Percentiles rank a stretch among this genome's conserved stretches.
These are phyloP conservation scores for Phlebiopsis flavidoalba DNA, from an alignment of 768 basidiomycete species.

Conservation along the genomic window DNA sequence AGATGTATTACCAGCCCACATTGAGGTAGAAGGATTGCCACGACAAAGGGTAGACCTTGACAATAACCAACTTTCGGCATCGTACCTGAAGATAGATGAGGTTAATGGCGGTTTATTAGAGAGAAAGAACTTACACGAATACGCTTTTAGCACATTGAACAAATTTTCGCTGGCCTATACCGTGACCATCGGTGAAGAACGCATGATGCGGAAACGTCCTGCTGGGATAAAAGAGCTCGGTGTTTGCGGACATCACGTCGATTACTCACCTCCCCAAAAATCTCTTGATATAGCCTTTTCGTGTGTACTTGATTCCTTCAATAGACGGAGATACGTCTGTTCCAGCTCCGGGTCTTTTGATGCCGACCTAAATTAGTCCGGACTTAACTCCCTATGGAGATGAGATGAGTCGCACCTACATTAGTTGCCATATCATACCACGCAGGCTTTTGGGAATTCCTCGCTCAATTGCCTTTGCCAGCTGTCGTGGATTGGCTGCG, in stretches of 20 bases:
- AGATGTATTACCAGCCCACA: constrained; percentile 39
- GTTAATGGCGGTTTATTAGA: background rate
- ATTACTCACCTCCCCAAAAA: constrained; percentile 64
- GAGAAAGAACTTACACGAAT: constrained; percentile 65
- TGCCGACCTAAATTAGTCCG: constrained; percentile 59
- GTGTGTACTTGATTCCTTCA: constrained; percentile 82
- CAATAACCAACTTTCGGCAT: constrained; percentile 95
- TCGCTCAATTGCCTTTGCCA: constrained; percentile 85
- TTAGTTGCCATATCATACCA: constrained; percentile 97
- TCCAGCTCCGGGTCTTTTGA: constrained; percentile 91
- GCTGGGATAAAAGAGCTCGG: background rate
- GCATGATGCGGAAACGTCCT: constrained; percentile 97
- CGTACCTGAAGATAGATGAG: constrained; percentile 48
- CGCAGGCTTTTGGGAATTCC: constrained; percentile 86
- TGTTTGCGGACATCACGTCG: background rate
- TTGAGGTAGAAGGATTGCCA: constrained; percentile 89
- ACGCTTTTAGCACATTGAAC: constrained; percentile 97
- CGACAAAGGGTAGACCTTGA: constrained; percentile 95
- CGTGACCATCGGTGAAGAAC: constrained; percentile 92
- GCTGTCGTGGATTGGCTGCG: constrained; percentile 63
- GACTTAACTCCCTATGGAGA: background rate
- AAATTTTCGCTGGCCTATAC: constrained; percentile 95
- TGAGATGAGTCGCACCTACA: constrained; percentile 41
- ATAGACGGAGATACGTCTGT: constrained; percentile 67
- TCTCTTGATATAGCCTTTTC: constrained; percentile 95